Evolutionary conservation across 306 rosid species (phyloP).

Genomic region (Cyclanthera cordifolia): DNA sequence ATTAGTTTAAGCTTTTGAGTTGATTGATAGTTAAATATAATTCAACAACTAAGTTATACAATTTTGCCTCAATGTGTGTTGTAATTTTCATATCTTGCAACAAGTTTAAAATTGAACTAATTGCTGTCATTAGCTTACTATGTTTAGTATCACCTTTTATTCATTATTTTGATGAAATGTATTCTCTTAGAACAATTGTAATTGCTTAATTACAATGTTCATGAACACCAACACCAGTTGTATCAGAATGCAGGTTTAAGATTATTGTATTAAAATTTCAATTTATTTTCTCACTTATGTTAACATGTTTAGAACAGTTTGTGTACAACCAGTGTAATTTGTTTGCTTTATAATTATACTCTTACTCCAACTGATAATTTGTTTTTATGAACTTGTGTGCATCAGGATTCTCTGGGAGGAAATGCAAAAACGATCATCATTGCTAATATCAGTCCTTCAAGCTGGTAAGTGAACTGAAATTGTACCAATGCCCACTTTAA

Average conservation of each 20-base stretch:
- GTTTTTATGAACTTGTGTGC: slow-evolving; percentile 21
- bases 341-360: slow-evolving; percentile 1
- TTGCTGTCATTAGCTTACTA: not conserved
- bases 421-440: slow-evolving; percentile 82
- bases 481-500: slow-evolving; percentile 5
- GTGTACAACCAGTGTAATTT: not conserved
- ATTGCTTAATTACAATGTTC: not conserved
- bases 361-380: not conserved
- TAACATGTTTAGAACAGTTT: not conserved
- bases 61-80: not conserved
- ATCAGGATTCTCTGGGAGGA: slow-evolving; percentile 96
- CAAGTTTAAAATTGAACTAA: not conserved
- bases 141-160: not conserved
- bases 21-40: no score
- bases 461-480: slow-evolving; percentile 46
- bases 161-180: not conserved
- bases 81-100: not conserved
- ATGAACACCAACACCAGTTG: no score
- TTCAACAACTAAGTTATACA: no score
- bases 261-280: not conserved
- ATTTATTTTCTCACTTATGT: not conserved
- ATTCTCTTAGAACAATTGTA: not conserved
- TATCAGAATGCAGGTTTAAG: not conserved
- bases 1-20: no score
- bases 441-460: slow-evolving; percentile 88